Evolutionary conservation across 2,329 filamentous ascomycete genomes (phyloP), one percentile per base, ranked within the genome.

Genomic region (Diaporthe aspalathi): DNA sequence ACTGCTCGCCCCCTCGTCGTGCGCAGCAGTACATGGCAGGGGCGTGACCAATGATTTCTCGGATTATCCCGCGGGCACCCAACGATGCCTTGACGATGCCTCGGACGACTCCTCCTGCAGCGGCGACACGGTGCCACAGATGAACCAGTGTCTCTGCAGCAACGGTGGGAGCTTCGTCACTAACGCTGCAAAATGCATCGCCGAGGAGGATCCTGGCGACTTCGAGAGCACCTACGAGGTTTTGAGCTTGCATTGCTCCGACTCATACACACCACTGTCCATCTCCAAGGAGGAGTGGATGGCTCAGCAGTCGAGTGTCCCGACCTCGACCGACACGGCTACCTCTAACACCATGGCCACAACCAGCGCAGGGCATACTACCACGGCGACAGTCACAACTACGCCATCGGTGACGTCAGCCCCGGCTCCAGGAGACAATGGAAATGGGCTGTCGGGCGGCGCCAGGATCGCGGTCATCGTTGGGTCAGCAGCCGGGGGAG

Each of bases 81-180:
- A 84, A 70, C 8, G 75, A 9, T 89, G 87, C 71, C 79, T 89
- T 1, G 77, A 81, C 73, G 60, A 79, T 20, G 80, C 85, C 5
- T 81, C 85, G 38, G 75, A 79, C 57, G 40, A 71, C 24, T 83
- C 82, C 20, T 74, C 77, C 5, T 89, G 87, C 77, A 78, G 78
- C 6, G 83, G 83, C 22, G 75, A 76, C 24, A 82, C 81, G 0
- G 79, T 81, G 3, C 54, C 75, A 0, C 77, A 81, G 38, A 79
- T 87, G 73, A 88, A 89, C 74, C 67, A 76, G 2, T 89, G 87
- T 67, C 80, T 88, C 2, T 89, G 87, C 76, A 76, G 77, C 73
- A 87, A 88, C 73, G 78, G 80, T 40, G 84, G 84, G 68, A 79
- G 83, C 73, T 89, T 88, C 76, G 79, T 88, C 72, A 83, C 82